Evolutionary conservation across 2,329 filamentous ascomycete genomes (phyloP).

Genomic region (Alternaria brassicicola): DNA sequence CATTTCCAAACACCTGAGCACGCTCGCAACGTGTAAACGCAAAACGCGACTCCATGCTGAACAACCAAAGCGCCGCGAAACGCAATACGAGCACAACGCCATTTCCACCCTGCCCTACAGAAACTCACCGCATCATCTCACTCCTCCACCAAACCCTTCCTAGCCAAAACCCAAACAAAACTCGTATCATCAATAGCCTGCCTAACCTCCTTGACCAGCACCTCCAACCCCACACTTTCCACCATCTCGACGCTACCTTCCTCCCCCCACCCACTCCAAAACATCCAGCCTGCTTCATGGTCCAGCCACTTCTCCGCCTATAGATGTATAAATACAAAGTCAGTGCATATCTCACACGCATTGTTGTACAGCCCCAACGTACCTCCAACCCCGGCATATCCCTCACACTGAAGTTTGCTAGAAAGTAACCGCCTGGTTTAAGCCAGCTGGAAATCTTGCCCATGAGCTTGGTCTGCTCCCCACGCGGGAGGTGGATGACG

Average conservation of each 20-base stretch:
- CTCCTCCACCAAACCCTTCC: conserved; percentile 8
- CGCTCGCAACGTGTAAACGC: not conserved
- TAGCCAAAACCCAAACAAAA: conserved; percentile 43
- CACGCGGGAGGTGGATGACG: conserved; percentile 61
- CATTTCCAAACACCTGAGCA: not conserved
- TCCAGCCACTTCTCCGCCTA: conserved; percentile 44
- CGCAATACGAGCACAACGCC: too few species aligned
- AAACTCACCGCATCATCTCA: too few species aligned
- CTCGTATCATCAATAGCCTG: conserved; percentile 27
- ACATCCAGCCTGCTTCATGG: conserved; percentile 44
- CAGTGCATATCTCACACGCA: too few species aligned
- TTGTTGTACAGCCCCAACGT: too few species aligned
- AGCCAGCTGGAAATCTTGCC: conserved; percentile 57
- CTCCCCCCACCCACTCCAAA: conserved; percentile 51
- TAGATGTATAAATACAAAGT: too few species aligned
- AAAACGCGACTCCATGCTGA: not conserved
- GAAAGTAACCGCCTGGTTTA: conserved; percentile 57
- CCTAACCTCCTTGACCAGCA: conserved; percentile 31
- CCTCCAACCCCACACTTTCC: conserved; percentile 33
- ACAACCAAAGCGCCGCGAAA: too few species aligned
- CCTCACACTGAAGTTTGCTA: conserved; percentile 49
- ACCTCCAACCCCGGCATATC: too few species aligned
- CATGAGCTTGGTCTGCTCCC: conserved; percentile 58
- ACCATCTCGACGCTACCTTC: conserved; percentile 43
- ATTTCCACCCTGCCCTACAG: not conserved